Conservation (phyloP, 2,329 filamentous ascomycete species). For the Penicillium griseofulvum region DNA sequence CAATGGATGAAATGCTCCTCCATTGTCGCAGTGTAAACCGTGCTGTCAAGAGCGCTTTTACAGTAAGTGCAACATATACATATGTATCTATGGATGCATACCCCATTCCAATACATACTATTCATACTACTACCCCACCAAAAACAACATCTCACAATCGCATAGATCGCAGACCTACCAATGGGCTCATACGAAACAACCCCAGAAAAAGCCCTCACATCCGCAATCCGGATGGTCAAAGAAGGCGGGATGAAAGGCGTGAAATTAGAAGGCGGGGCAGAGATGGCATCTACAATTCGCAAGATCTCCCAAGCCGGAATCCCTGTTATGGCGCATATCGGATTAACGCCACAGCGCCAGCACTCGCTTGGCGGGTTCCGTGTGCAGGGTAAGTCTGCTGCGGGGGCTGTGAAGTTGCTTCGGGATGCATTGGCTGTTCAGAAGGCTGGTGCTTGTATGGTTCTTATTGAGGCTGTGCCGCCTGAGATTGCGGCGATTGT, state of each 20-base stretch:
- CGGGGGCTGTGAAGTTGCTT: constrained; percentile 69
- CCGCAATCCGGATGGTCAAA: constrained; percentile 86
- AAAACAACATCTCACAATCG: not conserved
- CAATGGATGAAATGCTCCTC: constrained; percentile 92
- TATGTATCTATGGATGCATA: too few species aligned
- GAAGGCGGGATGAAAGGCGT: constrained; percentile 81
- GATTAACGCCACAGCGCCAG: constrained; percentile 90
- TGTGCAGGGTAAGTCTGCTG: constrained; percentile 84
- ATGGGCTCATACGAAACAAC: constrained; percentile 95
- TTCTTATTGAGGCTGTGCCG: constrained; percentile 87
- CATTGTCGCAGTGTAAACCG: constrained; percentile 86
- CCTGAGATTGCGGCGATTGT: constrained; percentile 76
- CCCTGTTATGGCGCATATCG: constrained; percentile 87
- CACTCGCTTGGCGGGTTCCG: constrained; percentile 89
- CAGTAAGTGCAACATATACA: constrained; percentile 53
- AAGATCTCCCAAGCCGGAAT: constrained; percentile 85
- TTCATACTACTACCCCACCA: not conserved
- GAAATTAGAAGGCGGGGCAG: constrained; percentile 87
- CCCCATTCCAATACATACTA: not conserved
- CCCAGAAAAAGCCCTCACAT: constrained; percentile 77
- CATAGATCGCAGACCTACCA: constrained; percentile 80
- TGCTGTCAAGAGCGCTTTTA: constrained; percentile 77
- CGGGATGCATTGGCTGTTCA: constrained; percentile 88
- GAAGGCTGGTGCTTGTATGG: constrained; percentile 79
- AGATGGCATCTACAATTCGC: constrained; percentile 80